Evolutionary conservation across 176 grass and related monocot genomes (phyloP).

Genomic region (Melocanna baccifera): DNA sequence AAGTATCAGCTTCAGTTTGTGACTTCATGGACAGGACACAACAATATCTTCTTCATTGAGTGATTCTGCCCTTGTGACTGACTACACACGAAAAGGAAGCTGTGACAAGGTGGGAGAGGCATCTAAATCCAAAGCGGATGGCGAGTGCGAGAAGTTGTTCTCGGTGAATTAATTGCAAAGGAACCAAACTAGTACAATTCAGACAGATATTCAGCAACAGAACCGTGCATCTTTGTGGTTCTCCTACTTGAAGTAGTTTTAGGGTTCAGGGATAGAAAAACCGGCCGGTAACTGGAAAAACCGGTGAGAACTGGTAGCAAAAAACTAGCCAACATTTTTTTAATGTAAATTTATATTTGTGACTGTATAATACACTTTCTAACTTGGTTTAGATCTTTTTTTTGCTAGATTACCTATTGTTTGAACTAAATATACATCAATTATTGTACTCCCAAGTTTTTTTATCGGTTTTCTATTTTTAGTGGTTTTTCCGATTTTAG

Average conservation of each 20-base stretch:
- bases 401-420: too few species aligned
- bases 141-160: not conserved
- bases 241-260: not conserved
- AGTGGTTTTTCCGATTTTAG: too few species aligned
- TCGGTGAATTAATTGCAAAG: slow-evolving; percentile 23
- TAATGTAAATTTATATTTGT: too few species aligned
- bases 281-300: too few species aligned
- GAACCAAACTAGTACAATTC: slow-evolving; percentile 27
- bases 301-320: too few species aligned
- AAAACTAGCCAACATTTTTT: too few species aligned
- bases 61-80: not conserved
- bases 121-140: slow-evolving; percentile 41
- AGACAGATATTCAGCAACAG: slow-evolving; percentile 32
- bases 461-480: too few species aligned
- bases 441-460: too few species aligned
- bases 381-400: too few species aligned
- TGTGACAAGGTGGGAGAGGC: slow-evolving; percentile 32
- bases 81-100: not conserved
- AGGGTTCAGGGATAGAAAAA: too few species aligned
- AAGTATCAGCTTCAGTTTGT: not conserved
- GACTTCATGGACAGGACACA: not conserved
- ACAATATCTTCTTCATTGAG: not conserved
- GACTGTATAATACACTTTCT: too few species aligned
- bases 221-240: slow-evolving; percentile 18
- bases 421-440: too few species aligned